Conservation (phyloP, 2,329 filamentous ascomycete species). For the Penicillium decumbens region DNA sequence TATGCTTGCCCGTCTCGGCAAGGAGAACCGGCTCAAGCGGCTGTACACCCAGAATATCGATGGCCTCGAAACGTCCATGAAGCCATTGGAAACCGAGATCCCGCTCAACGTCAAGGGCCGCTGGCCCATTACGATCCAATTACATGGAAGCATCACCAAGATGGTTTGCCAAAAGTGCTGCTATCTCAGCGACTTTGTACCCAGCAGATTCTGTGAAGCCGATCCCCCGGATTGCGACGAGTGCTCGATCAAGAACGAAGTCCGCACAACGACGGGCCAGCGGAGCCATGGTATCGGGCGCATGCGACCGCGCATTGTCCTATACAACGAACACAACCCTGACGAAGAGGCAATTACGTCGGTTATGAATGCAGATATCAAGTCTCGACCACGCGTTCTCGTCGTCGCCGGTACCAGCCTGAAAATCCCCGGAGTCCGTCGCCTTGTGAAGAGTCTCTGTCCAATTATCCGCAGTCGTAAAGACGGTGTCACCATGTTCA, state of each 20-base stretch:
- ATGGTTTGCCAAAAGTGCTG: constrained; percentile 97
- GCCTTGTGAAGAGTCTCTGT: constrained; percentile 88
- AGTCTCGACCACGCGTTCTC: constrained; percentile 79
- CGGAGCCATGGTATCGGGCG: constrained; percentile 90
- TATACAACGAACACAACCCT: constrained; percentile 96
- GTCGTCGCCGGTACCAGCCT: constrained; percentile 93
- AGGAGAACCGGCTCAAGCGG: constrained; percentile 79
- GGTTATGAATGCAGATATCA: constrained; percentile 79
- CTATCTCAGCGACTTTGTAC: constrained; percentile 69
- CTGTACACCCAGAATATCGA: constrained; percentile 98
- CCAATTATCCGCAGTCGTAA: constrained; percentile 70
- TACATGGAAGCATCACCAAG: constrained; percentile 88
- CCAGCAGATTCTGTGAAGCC: constrained; percentile 75
- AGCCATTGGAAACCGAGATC: constrained; percentile 72
- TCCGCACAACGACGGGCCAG: constrained; percentile 75
- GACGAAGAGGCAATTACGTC: constrained; percentile 94
- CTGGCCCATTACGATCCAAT: constrained; percentile 88
- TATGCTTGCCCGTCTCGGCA: constrained; percentile 80
- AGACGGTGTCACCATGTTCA: constrained; percentile 85
- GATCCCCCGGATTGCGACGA: constrained; percentile 72
- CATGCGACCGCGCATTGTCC: constrained; percentile 83
- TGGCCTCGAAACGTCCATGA: constrained; percentile 80
- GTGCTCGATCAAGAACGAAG: constrained; percentile 69
- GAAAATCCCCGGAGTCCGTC: constrained; percentile 87
- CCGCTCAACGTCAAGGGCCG: constrained; percentile 79